These are phyloP conservation scores for Nicotiana knightiana DNA, from an alignment of 257 asterid species.

Conservation along the genomic window DNA sequence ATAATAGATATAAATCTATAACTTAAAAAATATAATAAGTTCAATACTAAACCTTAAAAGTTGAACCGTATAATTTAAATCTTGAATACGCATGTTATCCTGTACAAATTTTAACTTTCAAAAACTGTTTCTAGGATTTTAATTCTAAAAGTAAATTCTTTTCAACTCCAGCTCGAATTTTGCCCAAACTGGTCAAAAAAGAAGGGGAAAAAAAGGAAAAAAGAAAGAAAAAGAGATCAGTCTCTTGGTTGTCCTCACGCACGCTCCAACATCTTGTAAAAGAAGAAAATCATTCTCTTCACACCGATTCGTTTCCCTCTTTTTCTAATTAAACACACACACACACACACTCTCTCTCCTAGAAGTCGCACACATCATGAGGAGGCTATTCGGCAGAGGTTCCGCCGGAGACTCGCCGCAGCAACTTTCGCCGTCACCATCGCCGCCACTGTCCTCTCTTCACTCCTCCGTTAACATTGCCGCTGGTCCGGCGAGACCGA, in stretches of 20 bases:
- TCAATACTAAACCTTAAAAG: too few species aligned
- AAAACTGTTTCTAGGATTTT: too few species aligned
- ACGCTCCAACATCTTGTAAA: neutral
- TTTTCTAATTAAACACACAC: neutral
- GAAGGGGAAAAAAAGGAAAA: too few species aligned
- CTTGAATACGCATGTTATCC: too few species aligned
- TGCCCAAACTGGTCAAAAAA: too few species aligned
- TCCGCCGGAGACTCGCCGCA: slow-evolving; percentile 60
- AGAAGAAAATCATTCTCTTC: neutral
- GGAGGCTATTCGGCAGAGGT: slow-evolving; percentile 39
- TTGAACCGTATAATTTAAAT: too few species aligned
- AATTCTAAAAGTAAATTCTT: too few species aligned
- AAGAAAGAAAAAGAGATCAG: neutral
- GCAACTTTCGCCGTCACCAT: slow-evolving; percentile 25
- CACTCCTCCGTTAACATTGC: slow-evolving; percentile 34
- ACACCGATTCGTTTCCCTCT: neutral
- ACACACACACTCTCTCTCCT: neutral
- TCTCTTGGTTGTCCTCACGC: neutral
- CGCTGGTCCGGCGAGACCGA: slow-evolving; percentile 87
- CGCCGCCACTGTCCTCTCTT: slow-evolving; percentile 35
- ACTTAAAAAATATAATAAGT: too few species aligned
- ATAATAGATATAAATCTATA: too few species aligned
- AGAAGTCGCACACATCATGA: slow-evolving; percentile 26
- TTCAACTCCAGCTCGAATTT: too few species aligned
- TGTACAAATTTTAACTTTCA: too few species aligned